Percentiles rank a stretch among this genome's conserved stretches.
Conservation (phyloP, 495 filamentous ascomycete genomes). For the Niebla homalea region DNA sequence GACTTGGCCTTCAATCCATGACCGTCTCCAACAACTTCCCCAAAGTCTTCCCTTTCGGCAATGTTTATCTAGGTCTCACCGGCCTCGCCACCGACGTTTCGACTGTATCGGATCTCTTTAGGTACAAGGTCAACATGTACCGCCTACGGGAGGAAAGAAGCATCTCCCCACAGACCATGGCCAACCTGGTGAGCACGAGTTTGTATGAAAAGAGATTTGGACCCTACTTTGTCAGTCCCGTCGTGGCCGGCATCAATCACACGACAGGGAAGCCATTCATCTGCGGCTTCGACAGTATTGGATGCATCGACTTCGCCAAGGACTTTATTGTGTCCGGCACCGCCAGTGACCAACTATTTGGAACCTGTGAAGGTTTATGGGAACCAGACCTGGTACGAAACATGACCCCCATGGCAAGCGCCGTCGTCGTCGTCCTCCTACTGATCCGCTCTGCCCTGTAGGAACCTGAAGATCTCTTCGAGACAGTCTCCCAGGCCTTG, state of each 20-base stretch:
- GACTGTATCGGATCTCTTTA: conserved; percentile 92
- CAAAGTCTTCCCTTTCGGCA: conserved; percentile 96
- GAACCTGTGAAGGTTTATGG: conserved; percentile 97
- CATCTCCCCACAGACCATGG: conserved; percentile 87
- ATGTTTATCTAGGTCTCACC: conserved; percentile 92
- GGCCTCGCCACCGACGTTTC: conserved; percentile 91
- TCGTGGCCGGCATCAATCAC: conserved; percentile 85
- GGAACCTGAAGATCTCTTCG: conserved; percentile 89
- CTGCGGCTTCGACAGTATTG: conserved; percentile 97
- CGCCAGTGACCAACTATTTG: conserved; percentile 92
- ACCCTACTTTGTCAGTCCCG: conserved; percentile 87
- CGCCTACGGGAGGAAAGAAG: conserved; percentile 91
- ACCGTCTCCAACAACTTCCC: conserved; percentile 99
- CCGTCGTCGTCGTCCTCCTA: background rate
- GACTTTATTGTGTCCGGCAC: conserved; percentile 98
- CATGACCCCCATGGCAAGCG: background rate
- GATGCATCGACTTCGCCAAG: conserved; percentile 98
- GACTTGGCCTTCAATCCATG: conserved; percentile 88
- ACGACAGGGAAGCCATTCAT: conserved; percentile 91
- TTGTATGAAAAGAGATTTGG: conserved; percentile 95
- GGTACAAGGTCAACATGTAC: conserved; percentile 99
- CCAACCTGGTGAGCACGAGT: conserved; percentile 79
- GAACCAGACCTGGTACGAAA: conserved; percentile 79
- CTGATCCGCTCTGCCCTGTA: conserved; percentile 28
- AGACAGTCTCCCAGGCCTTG: conserved; percentile 95